Base-by-base conservation (phyloP, 441 rosid species). In the Jatropha podagrica region DNA sequence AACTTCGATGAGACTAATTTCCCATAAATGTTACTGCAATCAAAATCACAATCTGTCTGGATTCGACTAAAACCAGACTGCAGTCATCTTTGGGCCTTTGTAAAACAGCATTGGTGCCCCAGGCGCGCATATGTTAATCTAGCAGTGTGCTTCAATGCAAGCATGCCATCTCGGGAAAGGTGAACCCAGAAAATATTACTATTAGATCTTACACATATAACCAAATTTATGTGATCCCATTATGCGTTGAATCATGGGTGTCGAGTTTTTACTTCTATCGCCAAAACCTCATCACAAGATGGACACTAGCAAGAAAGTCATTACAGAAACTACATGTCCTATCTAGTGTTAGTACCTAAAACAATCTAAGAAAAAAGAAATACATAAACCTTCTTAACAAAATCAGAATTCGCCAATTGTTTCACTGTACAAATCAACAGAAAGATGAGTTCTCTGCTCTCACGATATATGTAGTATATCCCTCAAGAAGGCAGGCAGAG, bases 371-470 rank as follows among this genome's bases (percentile, higher is more conserved):
- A 62, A 69, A 69, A 52, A 69, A 11, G 18, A n/a, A 55, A 40
- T 0, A 23, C 1, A 58, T 6, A 14, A 8, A 20, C 27, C 40
- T 41, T 15, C n/a, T 13, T 15, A 52, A 13, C 74, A 20, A 56
- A 55, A 54, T 11, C 49, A 55, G 32, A 32, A 32, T 32, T 0
- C 32, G 1, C 32, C 32, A 18, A 4, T 2, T 13, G 0, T 14
- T 11, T 46, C 17, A 67, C 38, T 46, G 14, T 44, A 58, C 55
- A 71, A 42, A n/a, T 23, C 58, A 8, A 48, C 51, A 54, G n/a
- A 62, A 73, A 18, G 59, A n/a, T 5, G 26, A 61, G n/a, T 42
- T 20, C n/a, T 49, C 69, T 10, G 70, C 48, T 73, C 52, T 41
- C 15, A 40, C 40, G 12, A 11, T 52, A 4, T 23, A 40, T 44